These are phyloP conservation scores for Tulasnella sp. DNA, from an alignment of 768 basidiomycete genomes.

Conservation along the genomic window DNA sequence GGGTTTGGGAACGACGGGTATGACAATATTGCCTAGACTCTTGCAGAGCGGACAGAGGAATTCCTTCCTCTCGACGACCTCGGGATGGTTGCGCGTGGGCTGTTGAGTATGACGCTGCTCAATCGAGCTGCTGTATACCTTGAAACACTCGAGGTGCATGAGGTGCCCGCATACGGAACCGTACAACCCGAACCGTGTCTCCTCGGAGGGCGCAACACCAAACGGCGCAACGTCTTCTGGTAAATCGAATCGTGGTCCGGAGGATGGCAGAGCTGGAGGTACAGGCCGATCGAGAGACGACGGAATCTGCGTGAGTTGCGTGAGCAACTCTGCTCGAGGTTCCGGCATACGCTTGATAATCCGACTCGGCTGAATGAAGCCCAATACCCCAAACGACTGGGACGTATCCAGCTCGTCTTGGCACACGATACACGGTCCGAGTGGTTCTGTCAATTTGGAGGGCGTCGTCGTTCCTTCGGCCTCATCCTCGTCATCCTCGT, in stretches of 20 bases:
- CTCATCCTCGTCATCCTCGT: conserved; percentile 45
- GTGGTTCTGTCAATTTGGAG: conserved; percentile 37
- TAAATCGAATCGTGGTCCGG: conserved; percentile 17
- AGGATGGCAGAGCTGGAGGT: neutral
- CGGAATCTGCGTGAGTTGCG: conserved; percentile 51
- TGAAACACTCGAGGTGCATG: conserved; percentile 95
- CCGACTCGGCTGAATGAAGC: conserved; percentile 77
- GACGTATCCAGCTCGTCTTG: conserved; percentile 76
- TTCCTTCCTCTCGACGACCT: conserved; percentile 85
- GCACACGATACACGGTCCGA: conserved; percentile 95
- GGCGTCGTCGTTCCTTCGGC: conserved; percentile 35
- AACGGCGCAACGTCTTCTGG: conserved; percentile 29
- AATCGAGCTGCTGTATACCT: conserved; percentile 75
- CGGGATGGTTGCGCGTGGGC: conserved; percentile 85
- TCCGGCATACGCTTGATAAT: conserved; percentile 61
- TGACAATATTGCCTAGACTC: conserved; percentile 84
- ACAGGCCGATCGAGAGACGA: conserved; percentile 48
- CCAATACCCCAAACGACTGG: conserved; percentile 73
- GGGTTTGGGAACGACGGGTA: conserved; percentile 47
- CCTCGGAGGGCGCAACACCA: conserved; percentile 55
- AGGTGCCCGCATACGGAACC: conserved; percentile 86
- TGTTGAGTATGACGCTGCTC: conserved; percentile 79
- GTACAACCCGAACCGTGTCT: conserved; percentile 74
- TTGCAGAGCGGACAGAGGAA: conserved; percentile 97
- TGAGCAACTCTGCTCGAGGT: conserved; percentile 65